Percentiles rank a stretch among this genome's conserved stretches.
Evolutionary conservation across 768 basidiomycete species (phyloP).

Genomic region (Exidia glandulosa): DNA sequence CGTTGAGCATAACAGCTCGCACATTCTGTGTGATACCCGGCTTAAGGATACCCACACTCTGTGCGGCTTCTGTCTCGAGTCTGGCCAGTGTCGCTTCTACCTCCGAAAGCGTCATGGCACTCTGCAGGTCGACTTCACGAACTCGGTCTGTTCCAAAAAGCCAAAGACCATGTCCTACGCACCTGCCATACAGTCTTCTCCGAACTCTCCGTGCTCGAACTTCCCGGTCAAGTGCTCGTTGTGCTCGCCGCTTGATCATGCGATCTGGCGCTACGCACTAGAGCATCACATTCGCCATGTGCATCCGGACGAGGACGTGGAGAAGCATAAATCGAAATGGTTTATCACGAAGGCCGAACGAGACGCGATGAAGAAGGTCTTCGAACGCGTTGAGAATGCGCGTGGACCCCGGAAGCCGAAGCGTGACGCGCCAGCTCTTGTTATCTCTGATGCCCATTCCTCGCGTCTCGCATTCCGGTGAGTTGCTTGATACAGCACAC

Average conservation of each 20-base stretch:
- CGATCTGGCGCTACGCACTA: background rate
- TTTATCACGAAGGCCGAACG: background rate
- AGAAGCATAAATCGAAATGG: background rate
- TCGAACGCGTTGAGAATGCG: background rate
- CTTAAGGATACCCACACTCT: background rate
- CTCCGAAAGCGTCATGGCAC: background rate
- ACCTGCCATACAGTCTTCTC: background rate
- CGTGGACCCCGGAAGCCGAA: background rate
- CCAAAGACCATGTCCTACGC: background rate
- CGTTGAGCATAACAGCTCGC: background rate
- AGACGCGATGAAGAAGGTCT: background rate
- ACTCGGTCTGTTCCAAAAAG: background rate
- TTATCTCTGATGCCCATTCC: background rate
- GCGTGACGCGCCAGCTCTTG: background rate
- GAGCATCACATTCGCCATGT: background rate
- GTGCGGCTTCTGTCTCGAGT: background rate
- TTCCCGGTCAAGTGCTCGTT: background rate
- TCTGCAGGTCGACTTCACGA: background rate
- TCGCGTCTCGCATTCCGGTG: background rate
- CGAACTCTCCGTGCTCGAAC: background rate
- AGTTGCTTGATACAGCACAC: background rate
- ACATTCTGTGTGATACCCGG: background rate
- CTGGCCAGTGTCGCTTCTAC: background rate
- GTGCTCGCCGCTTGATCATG: background rate
- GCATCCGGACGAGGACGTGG: background rate